A percentile compares a stretch with the other conserved stretches of the same genome.
phyloP scores from a whole-genome alignment of 257 asterid species.

The Penstemon barbatus region DNA sequence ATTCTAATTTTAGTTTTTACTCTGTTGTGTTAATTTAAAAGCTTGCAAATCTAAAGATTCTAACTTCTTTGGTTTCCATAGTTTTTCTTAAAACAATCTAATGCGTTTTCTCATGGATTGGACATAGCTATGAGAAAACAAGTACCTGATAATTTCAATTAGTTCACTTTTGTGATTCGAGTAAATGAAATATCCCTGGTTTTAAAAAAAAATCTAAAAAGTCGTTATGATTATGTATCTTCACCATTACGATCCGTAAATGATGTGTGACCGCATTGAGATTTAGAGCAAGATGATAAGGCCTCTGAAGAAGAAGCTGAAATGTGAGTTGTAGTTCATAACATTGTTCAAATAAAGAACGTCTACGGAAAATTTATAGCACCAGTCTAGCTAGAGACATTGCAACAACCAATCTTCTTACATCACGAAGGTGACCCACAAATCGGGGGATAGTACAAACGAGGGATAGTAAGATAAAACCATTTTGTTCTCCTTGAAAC shows the following conservation, averaged over 20 bases:
- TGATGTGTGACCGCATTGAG: constrained; percentile 55
- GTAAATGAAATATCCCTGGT: no score
- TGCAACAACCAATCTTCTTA: constrained; percentile 94
- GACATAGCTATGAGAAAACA: no score
- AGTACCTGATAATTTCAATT: no score
- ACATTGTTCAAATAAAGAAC: constrained; percentile 94
- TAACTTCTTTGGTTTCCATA: no score
- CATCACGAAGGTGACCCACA: constrained; percentile 99
- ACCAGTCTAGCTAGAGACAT: constrained; percentile 99
- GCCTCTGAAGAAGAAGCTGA: constrained; percentile 78
- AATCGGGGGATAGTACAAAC: constrained; percentile 75
- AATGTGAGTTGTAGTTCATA: constrained; percentile 94
- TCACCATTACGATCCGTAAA: constrained; percentile 76
- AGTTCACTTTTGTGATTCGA: no score
- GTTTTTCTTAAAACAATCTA: no score
- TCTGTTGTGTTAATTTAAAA: no score
- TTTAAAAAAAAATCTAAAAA: no score
- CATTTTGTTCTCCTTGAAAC: constrained; percentile 99
- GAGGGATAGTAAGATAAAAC: constrained; percentile 76
- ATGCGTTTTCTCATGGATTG: no score
- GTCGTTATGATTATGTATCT: no score
- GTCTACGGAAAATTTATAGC: constrained; percentile 84
- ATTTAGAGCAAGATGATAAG: constrained; percentile 76
- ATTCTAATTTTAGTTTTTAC: no score
- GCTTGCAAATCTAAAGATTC: no score